phyloP scores from a whole-genome alignment of 345 rosid species.

The Populus simonii region DNA sequence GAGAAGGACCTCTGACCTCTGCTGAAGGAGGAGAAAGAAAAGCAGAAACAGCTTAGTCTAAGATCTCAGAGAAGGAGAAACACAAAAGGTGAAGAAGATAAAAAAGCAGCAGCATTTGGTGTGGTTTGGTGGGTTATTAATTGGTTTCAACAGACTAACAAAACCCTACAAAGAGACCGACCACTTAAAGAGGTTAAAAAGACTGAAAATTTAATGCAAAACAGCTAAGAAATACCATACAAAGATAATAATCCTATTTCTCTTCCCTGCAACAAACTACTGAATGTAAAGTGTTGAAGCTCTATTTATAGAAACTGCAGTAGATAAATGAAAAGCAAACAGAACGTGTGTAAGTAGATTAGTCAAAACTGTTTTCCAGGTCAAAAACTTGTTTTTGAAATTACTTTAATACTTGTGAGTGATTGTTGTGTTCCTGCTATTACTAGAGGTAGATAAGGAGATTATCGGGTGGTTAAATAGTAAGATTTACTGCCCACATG shows the following conservation, averaged over 20 bases:
- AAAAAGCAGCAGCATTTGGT: not conserved
- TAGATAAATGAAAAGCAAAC: too few species aligned
- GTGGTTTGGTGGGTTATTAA: not conserved
- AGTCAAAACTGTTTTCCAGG: not conserved
- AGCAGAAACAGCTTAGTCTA: not conserved
- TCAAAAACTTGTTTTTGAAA: not conserved
- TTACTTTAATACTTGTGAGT: too few species aligned
- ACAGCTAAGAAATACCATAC: too few species aligned
- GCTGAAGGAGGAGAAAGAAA: not conserved
- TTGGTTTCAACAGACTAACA: not conserved
- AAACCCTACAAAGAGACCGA: not conserved
- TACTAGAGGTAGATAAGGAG: too few species aligned
- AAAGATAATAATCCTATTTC: not conserved
- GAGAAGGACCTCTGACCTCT: conserved; percentile 4
- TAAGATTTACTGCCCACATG: too few species aligned
- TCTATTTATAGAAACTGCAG: not conserved
- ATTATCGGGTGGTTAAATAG: too few species aligned
- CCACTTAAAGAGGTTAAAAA: not conserved
- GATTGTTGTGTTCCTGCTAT: too few species aligned
- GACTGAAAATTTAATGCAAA: too few species aligned
- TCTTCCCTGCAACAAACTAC: not conserved
- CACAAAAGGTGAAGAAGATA: not conserved
- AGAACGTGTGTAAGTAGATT: not conserved
- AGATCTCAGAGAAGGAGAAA: not conserved
- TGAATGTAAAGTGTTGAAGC: not conserved